Conservation (phyloP, 805 yeast species). For the Candida xyloterini region DNA sequence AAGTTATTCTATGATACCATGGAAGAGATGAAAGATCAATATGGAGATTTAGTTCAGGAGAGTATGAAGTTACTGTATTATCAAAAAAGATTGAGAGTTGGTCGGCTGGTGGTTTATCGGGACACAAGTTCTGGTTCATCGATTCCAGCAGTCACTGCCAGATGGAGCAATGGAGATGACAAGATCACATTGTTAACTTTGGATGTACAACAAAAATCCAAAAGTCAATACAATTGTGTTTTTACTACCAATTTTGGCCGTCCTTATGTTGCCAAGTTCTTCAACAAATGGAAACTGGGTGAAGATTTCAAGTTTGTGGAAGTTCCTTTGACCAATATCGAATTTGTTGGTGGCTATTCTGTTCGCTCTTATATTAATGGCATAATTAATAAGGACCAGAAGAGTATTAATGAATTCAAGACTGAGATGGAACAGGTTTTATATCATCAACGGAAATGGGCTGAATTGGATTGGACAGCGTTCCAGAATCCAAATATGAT, state of each 20-base stretch:
- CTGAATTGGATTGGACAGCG: slow-evolving; percentile 41
- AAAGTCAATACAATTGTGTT: slow-evolving; percentile 17
- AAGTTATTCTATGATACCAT: slow-evolving; percentile 44
- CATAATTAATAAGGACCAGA: slow-evolving; percentile 36
- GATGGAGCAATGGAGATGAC: slow-evolving; percentile 35
- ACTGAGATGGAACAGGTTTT: slow-evolving; percentile 36
- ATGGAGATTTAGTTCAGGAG: slow-evolving; percentile 45
- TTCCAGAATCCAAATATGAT: slow-evolving; percentile 35
- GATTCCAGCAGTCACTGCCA: slow-evolving; percentile 54
- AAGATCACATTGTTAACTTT: slow-evolving; percentile 42
- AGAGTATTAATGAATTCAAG: slow-evolving; percentile 36
- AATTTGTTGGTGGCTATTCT: slow-evolving; percentile 40
- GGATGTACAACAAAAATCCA: slow-evolving; percentile 33
- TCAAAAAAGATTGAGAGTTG: slow-evolving; percentile 47
- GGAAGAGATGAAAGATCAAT: slow-evolving; percentile 43
- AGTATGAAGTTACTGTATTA: slow-evolving; percentile 46
- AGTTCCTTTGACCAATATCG: slow-evolving; percentile 41
- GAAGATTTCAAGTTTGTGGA: slow-evolving; percentile 29
- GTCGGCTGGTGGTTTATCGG: slow-evolving; percentile 58
- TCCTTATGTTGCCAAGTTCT: slow-evolving; percentile 34
- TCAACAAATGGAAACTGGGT: slow-evolving; percentile 31
- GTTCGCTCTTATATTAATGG: slow-evolving; percentile 35
- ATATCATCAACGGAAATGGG: slow-evolving; percentile 39
- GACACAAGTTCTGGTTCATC: slow-evolving; percentile 37
- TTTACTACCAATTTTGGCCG: slow-evolving; percentile 28